Evolutionary conservation across 208 protist species (phyloP).

Genomic region (Naegleria lovaniensis): DNA sequence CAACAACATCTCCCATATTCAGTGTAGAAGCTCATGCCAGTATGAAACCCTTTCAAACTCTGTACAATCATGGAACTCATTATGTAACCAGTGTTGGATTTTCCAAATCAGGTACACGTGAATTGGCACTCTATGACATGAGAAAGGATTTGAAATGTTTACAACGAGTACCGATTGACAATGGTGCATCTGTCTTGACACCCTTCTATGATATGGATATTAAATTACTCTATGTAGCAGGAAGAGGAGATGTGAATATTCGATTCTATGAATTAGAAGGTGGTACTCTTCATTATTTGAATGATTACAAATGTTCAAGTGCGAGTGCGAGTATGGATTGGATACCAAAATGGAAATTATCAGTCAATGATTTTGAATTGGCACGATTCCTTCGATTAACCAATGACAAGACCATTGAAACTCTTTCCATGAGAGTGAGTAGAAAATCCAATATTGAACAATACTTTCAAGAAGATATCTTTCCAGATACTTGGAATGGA

Average conservation of each 20-base stretch:
- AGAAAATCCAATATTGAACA: constrained; percentile 53
- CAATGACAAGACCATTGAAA: constrained; percentile 54
- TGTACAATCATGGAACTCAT: neutral
- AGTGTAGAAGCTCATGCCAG: neutral
- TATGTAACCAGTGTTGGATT: constrained; percentile 67
- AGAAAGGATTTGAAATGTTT: constrained; percentile 48
- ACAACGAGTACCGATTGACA: constrained; percentile 66
- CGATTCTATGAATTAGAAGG: constrained; percentile 84
- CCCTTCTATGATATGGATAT: constrained; percentile 89
- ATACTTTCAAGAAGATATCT: constrained; percentile 66
- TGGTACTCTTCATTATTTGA: constrained; percentile 53
- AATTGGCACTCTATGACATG: constrained; percentile 82
- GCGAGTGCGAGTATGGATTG: constrained; percentile 66
- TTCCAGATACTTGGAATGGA: constrained; percentile 62
- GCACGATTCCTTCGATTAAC: constrained; percentile 74
- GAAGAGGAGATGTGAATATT: constrained; percentile 88
- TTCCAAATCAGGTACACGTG: constrained; percentile 63
- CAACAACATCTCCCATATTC: too few relatives aligned
- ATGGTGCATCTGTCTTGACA: constrained; percentile 75
- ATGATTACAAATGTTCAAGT: constrained; percentile 60
- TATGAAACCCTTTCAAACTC: neutral
- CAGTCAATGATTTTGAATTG: constrained; percentile 72
- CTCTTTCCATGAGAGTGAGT: constrained; percentile 79
- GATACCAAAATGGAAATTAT: constrained; percentile 75
- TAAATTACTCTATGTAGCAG: constrained; percentile 81